A percentile compares a stretch with the other conserved stretches of the same genome.
Conservation (phyloP, 2,329 filamentous ascomycete genomes). For the Tolypocladium amazonense region DNA sequence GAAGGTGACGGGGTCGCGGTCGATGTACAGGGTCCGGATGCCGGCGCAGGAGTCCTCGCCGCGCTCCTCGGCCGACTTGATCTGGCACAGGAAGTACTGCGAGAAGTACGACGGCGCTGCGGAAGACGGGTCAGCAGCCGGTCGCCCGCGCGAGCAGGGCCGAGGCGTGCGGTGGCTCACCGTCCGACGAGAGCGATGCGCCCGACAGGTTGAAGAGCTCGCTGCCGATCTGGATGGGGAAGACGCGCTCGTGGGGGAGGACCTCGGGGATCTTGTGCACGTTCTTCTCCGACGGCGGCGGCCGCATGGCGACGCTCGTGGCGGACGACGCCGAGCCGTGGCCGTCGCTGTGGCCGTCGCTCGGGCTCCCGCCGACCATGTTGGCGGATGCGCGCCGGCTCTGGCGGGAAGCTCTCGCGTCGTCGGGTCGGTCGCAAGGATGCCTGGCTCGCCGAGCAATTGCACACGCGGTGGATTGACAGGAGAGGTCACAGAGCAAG, state of each 20-base stretch:
- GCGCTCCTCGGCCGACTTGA: slow-evolving; percentile 51
- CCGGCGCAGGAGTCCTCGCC: slow-evolving; percentile 37
- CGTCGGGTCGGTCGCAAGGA: neutral
- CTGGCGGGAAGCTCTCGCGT: neutral
- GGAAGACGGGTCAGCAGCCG: slow-evolving; percentile 1
- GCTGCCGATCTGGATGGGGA: slow-evolving; percentile 63
- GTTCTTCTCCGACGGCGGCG: slow-evolving; percentile 18
- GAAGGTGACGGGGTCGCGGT: slow-evolving; percentile 84
- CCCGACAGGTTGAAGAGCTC: slow-evolving; percentile 65
- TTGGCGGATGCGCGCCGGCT: neutral
- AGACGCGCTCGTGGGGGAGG: slow-evolving; percentile 61
- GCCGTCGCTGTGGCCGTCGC: slow-evolving; percentile 15
- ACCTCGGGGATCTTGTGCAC: slow-evolving; percentile 42
- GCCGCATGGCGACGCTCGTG: slow-evolving; percentile 1
- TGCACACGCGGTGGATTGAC: neutral
- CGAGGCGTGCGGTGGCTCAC: slow-evolving; percentile 27
- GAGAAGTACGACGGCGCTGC: slow-evolving; percentile 93
- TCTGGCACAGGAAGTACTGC: slow-evolving; percentile 79
- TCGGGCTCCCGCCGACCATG: slow-evolving; percentile 17
- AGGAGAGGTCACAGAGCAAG: neutral
- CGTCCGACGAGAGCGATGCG: slow-evolving; percentile 62
- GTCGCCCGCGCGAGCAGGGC: too few species aligned
- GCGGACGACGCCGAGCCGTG: slow-evolving; percentile 11
- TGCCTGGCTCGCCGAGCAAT: neutral
- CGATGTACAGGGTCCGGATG: slow-evolving; percentile 83